A percentile compares a stretch with the other conserved stretches of the same genome.
Evolutionary conservation across 1,284 basidiomycete species (phyloP).

Genomic region (Ganoderma meredithae): DNA sequence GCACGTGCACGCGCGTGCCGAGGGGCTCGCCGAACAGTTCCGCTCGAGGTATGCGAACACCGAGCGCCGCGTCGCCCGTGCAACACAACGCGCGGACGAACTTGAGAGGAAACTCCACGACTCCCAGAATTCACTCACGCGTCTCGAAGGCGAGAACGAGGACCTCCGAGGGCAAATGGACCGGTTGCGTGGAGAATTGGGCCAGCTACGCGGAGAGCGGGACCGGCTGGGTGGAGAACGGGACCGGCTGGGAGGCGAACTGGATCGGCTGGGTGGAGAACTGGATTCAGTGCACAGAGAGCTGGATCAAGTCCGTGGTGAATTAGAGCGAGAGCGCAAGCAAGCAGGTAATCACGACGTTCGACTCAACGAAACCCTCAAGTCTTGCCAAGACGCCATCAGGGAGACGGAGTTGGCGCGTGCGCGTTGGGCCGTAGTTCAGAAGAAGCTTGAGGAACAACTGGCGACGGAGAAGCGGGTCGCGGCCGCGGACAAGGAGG

Average conservation of each 20-base stretch:
- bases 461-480: conserved; percentile 12
- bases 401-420: conserved; percentile 10
- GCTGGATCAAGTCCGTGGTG: background rate
- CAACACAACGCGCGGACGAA: conserved; percentile 4
- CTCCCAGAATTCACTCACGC: background rate
- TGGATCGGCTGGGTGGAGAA: conserved; percentile 1
- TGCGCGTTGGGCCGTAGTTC: conserved; percentile 4
- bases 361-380: background rate
- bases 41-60: conserved; percentile 2
- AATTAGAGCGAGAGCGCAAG: conserved; percentile 4
- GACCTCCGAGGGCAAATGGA: background rate
- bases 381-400: conserved; percentile 1
- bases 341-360: conserved; percentile 1
- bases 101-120: conserved; percentile 6
- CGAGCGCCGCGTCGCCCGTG: conserved; percentile 14
- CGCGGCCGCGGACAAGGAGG: conserved; percentile 3
- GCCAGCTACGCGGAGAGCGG: background rate
- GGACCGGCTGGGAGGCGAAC: background rate
- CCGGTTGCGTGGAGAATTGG: background rate
- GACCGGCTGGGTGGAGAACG: background rate
- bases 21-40: conserved; percentile 13
- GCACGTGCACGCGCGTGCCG: conserved; percentile 21
- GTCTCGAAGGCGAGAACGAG: conserved; percentile 14
- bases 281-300: background rate
- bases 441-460: conserved; percentile 12